Conservation (phyloP, 2,329 filamentous ascomycete genomes). For the Salinomyces thailandicus region DNA sequence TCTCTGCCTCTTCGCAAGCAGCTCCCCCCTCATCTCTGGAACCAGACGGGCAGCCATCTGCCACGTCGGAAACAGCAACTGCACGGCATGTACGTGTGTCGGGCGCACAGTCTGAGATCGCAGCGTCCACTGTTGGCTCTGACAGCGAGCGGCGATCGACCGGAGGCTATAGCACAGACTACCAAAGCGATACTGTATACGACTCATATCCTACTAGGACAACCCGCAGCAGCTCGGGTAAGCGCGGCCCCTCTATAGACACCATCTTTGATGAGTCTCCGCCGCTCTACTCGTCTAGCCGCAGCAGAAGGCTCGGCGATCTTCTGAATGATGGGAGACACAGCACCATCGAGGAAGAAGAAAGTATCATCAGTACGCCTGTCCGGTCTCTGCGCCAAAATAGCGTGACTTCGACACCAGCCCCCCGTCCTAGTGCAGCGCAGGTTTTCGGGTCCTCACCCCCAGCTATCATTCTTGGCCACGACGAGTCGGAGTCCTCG, state of each 20-base stretch:
- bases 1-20: conserved; percentile 8
- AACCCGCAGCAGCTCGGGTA: conserved; percentile 54
- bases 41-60: conserved; percentile 11
- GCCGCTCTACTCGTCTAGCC: conserved; percentile 21
- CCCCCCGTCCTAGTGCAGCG: conserved; percentile 22
- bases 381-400: conserved; percentile 32
- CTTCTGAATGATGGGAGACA: conserved; percentile 39
- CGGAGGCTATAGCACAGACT: conserved; percentile 69
- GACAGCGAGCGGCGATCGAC: conserved; percentile 58
- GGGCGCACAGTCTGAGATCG: conserved; percentile 47
- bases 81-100: conserved; percentile 37
- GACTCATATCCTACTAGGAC: conserved; percentile 65
- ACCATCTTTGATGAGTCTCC: conserved; percentile 73
- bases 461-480: conserved; percentile 33
- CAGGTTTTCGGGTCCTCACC: conserved; percentile 35
- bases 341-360: conserved; percentile 40
- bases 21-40: conserved; percentile 9
- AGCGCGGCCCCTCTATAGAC: conserved; percentile 61
- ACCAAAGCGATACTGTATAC: conserved; percentile 65
- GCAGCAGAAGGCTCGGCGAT: conserved; percentile 35
- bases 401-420: conserved; percentile 26
- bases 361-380: conserved; percentile 35
- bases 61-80: conserved; percentile 6
- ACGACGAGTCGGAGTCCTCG: too few relatives aligned
- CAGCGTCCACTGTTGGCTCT: conserved; percentile 55